phyloP scores from a whole-genome alignment of 495 filamentous ascomycete species.

The Tuber microsphaerosporum region DNA sequence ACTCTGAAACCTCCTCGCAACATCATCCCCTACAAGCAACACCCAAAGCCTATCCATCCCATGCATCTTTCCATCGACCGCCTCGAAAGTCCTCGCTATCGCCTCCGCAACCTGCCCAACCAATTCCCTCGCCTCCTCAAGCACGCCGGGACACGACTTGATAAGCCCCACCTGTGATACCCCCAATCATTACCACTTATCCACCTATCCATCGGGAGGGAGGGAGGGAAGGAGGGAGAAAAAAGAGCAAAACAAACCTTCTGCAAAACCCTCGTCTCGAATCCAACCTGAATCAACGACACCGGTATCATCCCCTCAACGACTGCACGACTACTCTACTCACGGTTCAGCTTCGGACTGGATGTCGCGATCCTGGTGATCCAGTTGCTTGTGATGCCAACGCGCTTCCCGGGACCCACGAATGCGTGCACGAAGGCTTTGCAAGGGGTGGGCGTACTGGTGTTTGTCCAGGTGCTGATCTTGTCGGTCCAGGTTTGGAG shows the following conservation, averaged over 20 bases:
- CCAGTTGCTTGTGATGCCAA: neutral
- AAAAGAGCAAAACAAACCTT: too few species aligned
- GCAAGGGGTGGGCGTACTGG: too few species aligned
- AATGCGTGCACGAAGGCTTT: too few species aligned
- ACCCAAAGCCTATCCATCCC: neutral
- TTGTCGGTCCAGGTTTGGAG: too few species aligned
- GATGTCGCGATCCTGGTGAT: neutral
- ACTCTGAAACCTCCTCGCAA: neutral
- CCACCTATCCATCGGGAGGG: neutral
- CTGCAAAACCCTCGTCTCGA: too few species aligned
- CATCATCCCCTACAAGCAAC: neutral
- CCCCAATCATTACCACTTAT: neutral
- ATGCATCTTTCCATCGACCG: neutral
- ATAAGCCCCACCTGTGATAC: neutral
- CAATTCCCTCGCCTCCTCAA: neutral
- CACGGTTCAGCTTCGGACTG: neutral
- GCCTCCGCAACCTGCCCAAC: neutral
- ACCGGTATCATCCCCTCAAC: neutral
- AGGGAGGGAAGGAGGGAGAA: too few species aligned
- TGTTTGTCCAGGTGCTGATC: too few species aligned
- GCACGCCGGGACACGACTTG: neutral
- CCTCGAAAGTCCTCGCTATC: neutral
- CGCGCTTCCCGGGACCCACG: neutral
- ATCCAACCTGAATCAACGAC: neutral
- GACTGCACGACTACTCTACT: too few species aligned